These are phyloP conservation scores for Rhodotorula glutinis DNA, from an alignment of 1,284 basidiomycete genomes.

Conservation along the genomic window DNA sequence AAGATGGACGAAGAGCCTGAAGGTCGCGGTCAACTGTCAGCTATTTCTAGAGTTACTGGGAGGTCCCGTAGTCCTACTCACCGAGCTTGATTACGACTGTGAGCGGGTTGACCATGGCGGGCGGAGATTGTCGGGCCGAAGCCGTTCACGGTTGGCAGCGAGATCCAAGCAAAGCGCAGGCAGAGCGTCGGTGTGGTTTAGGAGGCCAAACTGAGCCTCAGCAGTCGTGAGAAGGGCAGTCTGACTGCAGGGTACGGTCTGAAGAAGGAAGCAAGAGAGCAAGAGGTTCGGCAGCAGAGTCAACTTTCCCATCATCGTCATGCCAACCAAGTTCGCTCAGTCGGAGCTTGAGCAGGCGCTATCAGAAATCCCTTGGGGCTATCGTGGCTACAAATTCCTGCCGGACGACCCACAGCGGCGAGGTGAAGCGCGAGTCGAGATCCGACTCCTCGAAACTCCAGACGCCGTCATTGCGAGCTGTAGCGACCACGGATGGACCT, in stretches of 20 bases:
- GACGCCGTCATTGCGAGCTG: slow-evolving; percentile 11
- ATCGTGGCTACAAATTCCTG: not conserved
- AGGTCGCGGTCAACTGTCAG: slow-evolving; percentile 7
- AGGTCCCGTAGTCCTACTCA: slow-evolving; percentile 47
- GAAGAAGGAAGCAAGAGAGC: too few species aligned
- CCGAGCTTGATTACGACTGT: slow-evolving; percentile 86
- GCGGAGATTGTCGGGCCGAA: not conserved
- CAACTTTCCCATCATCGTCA: not conserved
- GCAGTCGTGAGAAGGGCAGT: too few species aligned
- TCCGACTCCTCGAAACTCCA: slow-evolving; percentile 28
- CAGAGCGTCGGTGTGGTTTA: not conserved
- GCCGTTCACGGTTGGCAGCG: not conserved
- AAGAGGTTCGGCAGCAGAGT: not conserved
- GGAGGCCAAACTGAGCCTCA: too few species aligned
- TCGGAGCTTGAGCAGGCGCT: slow-evolving; percentile 23
- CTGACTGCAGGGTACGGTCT: too few species aligned
- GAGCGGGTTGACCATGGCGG: slow-evolving; percentile 27
- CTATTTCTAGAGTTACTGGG: too few species aligned
- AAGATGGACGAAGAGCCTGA: slow-evolving; percentile 90
- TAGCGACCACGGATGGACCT: slow-evolving; percentile 16
- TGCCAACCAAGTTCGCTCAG: slow-evolving; percentile 17
- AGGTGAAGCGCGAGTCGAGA: slow-evolving; percentile 14
- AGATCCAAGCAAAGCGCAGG: too few species aligned
- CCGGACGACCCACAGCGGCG: not conserved
- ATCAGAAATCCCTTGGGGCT: slow-evolving; percentile 28